Evolutionary conservation across 345 rosid genomes (phyloP).

Genomic region (Populus simonii): DNA sequence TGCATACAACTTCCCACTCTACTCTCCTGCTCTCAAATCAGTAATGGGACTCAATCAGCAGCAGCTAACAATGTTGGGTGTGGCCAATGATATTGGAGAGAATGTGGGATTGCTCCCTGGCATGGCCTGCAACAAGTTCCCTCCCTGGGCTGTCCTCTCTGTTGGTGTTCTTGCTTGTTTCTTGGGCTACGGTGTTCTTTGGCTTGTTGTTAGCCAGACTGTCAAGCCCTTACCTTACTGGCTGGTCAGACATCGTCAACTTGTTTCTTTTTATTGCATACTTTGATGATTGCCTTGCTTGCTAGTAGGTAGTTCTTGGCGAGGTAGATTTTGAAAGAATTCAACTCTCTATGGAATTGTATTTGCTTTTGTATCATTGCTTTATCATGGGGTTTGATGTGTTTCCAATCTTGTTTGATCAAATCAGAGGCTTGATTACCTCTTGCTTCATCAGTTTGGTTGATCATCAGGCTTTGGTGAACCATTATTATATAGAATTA

Average conservation of each 20-base stretch:
- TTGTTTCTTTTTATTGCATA: no score
- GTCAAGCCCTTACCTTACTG: slow-evolving; percentile 67
- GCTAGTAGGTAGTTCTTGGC: no score
- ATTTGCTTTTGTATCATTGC: no score
- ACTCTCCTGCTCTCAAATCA: slow-evolving; percentile 67
- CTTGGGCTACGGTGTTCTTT: slow-evolving; percentile 82
- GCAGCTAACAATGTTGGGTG: slow-evolving; percentile 81
- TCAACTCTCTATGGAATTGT: no score
- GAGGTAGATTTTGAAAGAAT: no score
- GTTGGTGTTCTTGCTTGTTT: slow-evolving; percentile 67
- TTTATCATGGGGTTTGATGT: no score
- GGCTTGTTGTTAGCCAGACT: slow-evolving; percentile 73
- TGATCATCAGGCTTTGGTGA: no score
- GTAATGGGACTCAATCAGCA: slow-evolving; percentile 77
- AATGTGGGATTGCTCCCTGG: slow-evolving; percentile 84
- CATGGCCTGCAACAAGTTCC: slow-evolving; percentile 79
- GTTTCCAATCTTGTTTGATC: no score
- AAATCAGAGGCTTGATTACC: no score
- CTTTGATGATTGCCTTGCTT: no score
- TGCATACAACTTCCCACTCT: slow-evolving; percentile 72
- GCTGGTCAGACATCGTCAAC: slow-evolving; percentile 41
- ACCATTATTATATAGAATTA: no score
- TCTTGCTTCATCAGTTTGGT: no score
- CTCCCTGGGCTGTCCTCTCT: slow-evolving; percentile 79
- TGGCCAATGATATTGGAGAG: slow-evolving; percentile 92